Evolutionary conservation across 495 filamentous ascomycete genomes (phyloP).

Genomic region (Cryomyces minteri): DNA sequence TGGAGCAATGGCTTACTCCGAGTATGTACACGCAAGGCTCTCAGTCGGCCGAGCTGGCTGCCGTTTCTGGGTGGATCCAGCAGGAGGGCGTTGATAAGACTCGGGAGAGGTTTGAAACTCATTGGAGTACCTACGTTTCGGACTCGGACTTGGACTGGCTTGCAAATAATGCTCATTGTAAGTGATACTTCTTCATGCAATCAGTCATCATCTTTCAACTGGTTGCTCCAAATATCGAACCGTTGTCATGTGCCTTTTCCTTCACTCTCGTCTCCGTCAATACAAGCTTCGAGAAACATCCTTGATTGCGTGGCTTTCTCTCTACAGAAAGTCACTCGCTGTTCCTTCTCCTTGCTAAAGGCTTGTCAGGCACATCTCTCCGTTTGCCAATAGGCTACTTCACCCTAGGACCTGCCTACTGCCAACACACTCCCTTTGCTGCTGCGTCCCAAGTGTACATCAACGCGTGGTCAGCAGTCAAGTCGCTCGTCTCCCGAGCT

Average conservation of each 20-base stretch:
- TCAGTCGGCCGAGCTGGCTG: constrained; percentile 27
- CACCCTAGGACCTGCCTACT: constrained; percentile 29
- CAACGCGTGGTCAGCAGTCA: constrained; percentile 29
- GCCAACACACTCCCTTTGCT: constrained; percentile 29
- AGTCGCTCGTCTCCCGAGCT: constrained; percentile 22
- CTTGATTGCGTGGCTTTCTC: background rate
- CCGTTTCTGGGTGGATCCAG: constrained; percentile 23
- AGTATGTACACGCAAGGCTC: constrained; percentile 23
- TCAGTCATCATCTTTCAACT: background rate
- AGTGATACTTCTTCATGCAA: background rate
- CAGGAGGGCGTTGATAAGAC: constrained; percentile 26
- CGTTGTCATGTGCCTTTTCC: background rate
- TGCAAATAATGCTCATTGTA: constrained; percentile 21
- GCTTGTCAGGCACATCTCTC: constrained; percentile 25
- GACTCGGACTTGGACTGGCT: constrained; percentile 30
- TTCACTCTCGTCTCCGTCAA: background rate
- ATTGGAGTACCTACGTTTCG: constrained; percentile 25
- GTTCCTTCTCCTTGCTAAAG: background rate
- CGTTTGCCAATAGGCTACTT: constrained; percentile 38
- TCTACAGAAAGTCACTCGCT: background rate
- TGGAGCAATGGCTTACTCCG: constrained; percentile 32
- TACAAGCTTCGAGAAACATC: background rate
- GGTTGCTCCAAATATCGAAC: background rate
- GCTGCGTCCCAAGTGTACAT: constrained; percentile 23
- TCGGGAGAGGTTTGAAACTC: constrained; percentile 27